phyloP scores from a whole-genome alignment of 257 asterid genomes.

The Cordia subcordata region DNA sequence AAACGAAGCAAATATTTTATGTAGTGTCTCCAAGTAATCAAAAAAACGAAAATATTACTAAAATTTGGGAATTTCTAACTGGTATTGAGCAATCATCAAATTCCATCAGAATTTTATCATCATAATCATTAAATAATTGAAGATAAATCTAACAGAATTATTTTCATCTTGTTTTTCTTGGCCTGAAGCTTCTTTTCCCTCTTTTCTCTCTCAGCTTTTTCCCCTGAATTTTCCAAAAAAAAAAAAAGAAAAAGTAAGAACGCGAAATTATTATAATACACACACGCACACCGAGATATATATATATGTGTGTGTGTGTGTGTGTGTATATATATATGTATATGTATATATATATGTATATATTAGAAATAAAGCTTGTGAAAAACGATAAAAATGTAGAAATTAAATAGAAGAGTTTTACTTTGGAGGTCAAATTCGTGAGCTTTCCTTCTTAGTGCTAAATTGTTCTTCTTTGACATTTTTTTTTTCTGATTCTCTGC shows the following conservation, averaged over 20 bases:
- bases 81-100: too few relatives aligned
- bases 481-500: neutral
- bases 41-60: too few relatives aligned
- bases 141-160: conserved; percentile 18
- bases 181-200: conserved; percentile 71
- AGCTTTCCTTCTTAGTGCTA: conserved; percentile 65
- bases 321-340: neutral
- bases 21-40: too few relatives aligned
- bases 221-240: conserved; percentile 37
- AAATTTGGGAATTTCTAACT: too few relatives aligned
- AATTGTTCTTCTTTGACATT: conserved; percentile 98
- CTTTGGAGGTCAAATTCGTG: conserved; percentile 76
- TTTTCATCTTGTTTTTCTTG: conserved; percentile 93
- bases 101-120: too few relatives aligned
- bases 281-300: too few relatives aligned
- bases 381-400: neutral
- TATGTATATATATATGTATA: neutral
- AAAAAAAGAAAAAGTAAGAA: conserved; percentile 1
- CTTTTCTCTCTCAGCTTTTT: conserved; percentile 63
- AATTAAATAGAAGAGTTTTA: conserved; percentile 6
- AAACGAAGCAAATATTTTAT: too few relatives aligned
- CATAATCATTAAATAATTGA: too few relatives aligned
- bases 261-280: too few relatives aligned
- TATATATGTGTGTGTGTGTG: too few relatives aligned
- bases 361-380: neutral